phyloP scores from a whole-genome alignment of 148 eudicot species.

The Beta vulgaris region DNA sequence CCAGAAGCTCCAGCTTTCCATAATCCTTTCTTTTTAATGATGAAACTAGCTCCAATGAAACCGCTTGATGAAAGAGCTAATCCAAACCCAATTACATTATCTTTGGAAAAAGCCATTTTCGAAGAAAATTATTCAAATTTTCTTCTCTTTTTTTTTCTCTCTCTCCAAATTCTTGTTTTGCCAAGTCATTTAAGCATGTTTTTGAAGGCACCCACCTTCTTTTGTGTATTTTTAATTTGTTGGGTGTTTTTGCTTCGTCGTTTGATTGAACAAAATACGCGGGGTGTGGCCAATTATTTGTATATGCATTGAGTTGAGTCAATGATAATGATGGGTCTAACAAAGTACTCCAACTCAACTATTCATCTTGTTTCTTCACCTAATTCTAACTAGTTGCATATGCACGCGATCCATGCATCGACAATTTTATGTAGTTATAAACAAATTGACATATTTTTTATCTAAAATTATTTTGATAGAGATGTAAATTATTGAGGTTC shows the following conservation, averaged over 20 bases:
- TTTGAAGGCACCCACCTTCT: not conserved
- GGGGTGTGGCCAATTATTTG: not conserved
- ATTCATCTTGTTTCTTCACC: not conserved
- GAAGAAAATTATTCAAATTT: not conserved
- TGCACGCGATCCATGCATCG: too few relatives aligned
- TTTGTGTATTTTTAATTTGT: not conserved
- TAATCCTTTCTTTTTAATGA: constrained; percentile 75
- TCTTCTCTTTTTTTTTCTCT: too few relatives aligned
- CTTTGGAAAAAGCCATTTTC: constrained; percentile 44
- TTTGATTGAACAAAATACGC: not conserved
- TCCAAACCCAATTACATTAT: constrained; percentile 55
- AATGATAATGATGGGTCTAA: not conserved
- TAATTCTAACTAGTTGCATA: too few relatives aligned
- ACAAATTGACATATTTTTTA: too few relatives aligned
- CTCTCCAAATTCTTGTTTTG: not conserved
- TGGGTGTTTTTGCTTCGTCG: not conserved
- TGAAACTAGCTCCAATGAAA: constrained; percentile 72
- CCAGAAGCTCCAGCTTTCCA: constrained; percentile 64
- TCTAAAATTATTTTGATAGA: too few relatives aligned
- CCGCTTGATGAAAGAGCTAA: constrained; percentile 65
- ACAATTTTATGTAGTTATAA: too few relatives aligned
- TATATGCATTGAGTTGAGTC: not conserved
- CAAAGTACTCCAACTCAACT: not conserved
- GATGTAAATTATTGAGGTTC: too few relatives aligned
- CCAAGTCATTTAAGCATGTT: too few relatives aligned